A percentile compares a stretch with the other conserved stretches of the same genome.
These are phyloP conservation scores for Pseudogymnoascus sp. DNA, from an alignment of 2,329 filamentous ascomycete genomes.

Conservation along the genomic window DNA sequence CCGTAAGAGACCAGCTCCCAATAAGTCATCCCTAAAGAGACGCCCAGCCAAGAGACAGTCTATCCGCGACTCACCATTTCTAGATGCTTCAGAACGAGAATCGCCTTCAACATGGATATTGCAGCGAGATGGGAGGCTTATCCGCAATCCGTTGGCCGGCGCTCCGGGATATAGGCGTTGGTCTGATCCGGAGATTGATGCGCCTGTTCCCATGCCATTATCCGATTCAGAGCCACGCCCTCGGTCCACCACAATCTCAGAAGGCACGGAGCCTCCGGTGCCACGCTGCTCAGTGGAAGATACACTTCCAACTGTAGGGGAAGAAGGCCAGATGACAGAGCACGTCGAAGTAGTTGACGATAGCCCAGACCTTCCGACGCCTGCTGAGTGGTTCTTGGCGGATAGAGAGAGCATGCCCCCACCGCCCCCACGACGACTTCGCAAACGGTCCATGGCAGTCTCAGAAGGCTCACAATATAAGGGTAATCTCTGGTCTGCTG, in stretches of 20 bases:
- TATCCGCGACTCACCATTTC: neutral
- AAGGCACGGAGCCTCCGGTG: neutral
- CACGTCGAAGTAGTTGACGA: neutral
- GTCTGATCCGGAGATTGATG: neutral
- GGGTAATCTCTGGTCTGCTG: neutral
- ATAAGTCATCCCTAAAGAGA: neutral
- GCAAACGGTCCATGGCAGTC: neutral
- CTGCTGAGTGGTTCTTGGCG: neutral
- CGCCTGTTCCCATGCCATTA: neutral
- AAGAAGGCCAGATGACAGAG: neutral
- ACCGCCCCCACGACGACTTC: neutral
- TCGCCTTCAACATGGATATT: neutral
- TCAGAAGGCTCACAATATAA: neutral
- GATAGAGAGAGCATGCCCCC: neutral
- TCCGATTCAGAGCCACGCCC: neutral
- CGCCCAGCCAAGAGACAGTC: slow-evolving; percentile 3
- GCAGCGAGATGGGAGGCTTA: neutral
- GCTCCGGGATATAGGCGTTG: neutral
- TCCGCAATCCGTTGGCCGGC: neutral
- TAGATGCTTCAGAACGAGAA: neutral
- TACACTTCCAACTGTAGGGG: neutral
- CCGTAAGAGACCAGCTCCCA: neutral
- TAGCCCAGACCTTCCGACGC: neutral
- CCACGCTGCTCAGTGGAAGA: neutral
- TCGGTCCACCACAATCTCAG: neutral